Conservation (phyloP, 768 basidiomycete genomes). For the Trametes cingulata region DNA sequence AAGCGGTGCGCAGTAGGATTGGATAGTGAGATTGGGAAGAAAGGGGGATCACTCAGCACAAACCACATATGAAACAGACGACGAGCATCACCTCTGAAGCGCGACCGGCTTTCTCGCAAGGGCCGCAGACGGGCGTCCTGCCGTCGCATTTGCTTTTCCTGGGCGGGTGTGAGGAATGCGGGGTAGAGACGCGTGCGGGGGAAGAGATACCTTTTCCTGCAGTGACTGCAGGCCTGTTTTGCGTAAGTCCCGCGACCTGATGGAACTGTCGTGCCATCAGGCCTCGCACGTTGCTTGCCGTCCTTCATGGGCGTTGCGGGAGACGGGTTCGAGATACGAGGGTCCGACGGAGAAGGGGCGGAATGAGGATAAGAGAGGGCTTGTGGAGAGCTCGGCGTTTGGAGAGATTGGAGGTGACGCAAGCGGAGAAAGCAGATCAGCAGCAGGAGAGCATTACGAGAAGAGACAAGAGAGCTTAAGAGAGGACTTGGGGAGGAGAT, state of each 20-base stretch:
- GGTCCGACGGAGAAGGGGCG: conserved; percentile 12
- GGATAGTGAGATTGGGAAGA: background rate
- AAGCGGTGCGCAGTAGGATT: background rate
- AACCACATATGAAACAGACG: background rate
- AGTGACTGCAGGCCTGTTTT: conserved; percentile 37
- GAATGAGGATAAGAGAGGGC: conserved; percentile 7
- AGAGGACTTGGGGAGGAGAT: background rate
- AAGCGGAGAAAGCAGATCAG: background rate
- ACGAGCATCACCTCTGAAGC: conserved; percentile 26
- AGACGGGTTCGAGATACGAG: conserved; percentile 1
- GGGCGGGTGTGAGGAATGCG: background rate
- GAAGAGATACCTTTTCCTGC: conserved; percentile 29
- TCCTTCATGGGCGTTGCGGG: conserved; percentile 20
- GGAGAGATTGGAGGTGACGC: too few relatives aligned
- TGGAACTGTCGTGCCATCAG: conserved; percentile 15
- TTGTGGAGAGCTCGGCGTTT: background rate
- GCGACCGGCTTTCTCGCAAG: conserved; percentile 30
- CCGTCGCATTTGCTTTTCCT: conserved; percentile 40
- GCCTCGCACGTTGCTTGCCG: conserved; percentile 26
- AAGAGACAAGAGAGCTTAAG: background rate
- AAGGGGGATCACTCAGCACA: background rate
- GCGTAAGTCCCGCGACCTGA: conserved; percentile 34
- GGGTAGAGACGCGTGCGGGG: background rate
- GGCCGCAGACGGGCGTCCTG: conserved; percentile 31
- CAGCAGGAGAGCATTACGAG: background rate